Evolutionary conservation across 2,329 filamentous ascomycete species (phyloP).

Genomic region (Penicillium thymicola): DNA sequence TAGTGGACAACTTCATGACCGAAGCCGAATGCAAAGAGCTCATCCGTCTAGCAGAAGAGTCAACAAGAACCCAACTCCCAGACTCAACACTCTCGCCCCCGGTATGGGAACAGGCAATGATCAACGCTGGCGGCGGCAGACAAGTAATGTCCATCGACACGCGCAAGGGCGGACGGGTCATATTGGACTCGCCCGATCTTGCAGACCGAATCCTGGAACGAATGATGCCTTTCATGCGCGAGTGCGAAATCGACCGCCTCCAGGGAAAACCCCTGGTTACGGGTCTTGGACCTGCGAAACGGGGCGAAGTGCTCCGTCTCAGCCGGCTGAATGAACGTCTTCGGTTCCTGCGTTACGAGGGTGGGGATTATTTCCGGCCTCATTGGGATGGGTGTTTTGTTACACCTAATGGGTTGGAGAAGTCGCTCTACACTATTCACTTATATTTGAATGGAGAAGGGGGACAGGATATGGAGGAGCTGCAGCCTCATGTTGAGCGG

Average conservation of each 20-base stretch:
- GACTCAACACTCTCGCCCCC: conserved; percentile 20
- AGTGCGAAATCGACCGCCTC: conserved; percentile 47
- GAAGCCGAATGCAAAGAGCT: conserved; percentile 62
- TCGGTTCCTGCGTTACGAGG: conserved; percentile 69
- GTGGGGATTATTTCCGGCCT: conserved; percentile 69
- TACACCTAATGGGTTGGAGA: conserved; percentile 52
- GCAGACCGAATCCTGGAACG: conserved; percentile 63
- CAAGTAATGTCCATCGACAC: conserved; percentile 58
- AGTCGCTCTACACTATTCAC: conserved; percentile 55
- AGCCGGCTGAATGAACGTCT: conserved; percentile 66
- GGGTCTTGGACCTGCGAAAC: conserved; percentile 43
- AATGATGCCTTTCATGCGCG: conserved; percentile 45
- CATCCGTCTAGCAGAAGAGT: conserved; percentile 50
- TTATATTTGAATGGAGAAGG: conserved; percentile 53
- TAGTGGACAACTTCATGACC: conserved; percentile 63
- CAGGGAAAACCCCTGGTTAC: conserved; percentile 42
- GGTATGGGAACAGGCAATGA: conserved; percentile 65
- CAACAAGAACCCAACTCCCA: conserved; percentile 18
- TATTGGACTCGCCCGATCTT: conserved; percentile 65
- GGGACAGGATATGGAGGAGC: conserved; percentile 32
- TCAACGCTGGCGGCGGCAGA: conserved; percentile 62
- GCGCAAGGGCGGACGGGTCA: conserved; percentile 71
- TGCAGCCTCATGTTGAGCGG: conserved; percentile 21
- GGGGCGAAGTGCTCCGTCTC: conserved; percentile 38
- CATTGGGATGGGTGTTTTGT: conserved; percentile 67